Evolutionary conservation across 352 stramenopile species (phyloP).

Genomic region (Globisporangium nagaii): DNA sequence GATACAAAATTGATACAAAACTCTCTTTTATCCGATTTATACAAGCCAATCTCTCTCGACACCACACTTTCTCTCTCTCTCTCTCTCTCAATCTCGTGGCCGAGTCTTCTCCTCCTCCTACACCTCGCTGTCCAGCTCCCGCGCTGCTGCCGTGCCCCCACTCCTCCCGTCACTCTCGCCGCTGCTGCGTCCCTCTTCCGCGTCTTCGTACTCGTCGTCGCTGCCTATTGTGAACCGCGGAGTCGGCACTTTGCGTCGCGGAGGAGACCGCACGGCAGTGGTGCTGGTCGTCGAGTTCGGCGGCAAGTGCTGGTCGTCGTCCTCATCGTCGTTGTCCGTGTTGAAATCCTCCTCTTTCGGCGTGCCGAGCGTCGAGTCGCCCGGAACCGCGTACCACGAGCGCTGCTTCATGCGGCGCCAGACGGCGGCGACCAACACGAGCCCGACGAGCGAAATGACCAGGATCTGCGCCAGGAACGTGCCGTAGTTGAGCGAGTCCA

Average conservation of each 20-base stretch:
- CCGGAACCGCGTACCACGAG: constrained; percentile 49
- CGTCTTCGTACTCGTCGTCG: constrained; percentile 28
- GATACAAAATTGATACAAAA: too few relatives aligned
- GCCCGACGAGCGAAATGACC: constrained; percentile 43
- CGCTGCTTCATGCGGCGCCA: constrained; percentile 39
- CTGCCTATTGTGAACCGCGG: constrained; percentile 48
- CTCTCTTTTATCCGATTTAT: too few relatives aligned
- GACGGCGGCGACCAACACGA: constrained; percentile 44
- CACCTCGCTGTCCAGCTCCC: background rate
- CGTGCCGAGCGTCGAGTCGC: constrained; percentile 22
- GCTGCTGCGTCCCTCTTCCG: background rate
- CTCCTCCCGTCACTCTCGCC: background rate
- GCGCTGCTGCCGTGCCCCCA: too few relatives aligned
- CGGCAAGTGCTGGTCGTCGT: constrained; percentile 4
- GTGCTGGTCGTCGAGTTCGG: constrained; percentile 13
- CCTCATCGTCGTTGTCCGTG: constrained; percentile 6
- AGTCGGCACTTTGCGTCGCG: constrained; percentile 17
- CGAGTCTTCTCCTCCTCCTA: too few relatives aligned
- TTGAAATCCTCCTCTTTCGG: constrained; percentile 6
- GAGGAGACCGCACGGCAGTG: constrained; percentile 22
- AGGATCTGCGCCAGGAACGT: constrained; percentile 50
- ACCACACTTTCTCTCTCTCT: background rate
- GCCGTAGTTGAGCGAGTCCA: constrained; percentile 10
- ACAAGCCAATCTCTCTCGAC: background rate
- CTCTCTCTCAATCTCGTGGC: background rate